phyloP scores from a whole-genome alignment of 331 rosid species.

The Spiraea crenata region DNA sequence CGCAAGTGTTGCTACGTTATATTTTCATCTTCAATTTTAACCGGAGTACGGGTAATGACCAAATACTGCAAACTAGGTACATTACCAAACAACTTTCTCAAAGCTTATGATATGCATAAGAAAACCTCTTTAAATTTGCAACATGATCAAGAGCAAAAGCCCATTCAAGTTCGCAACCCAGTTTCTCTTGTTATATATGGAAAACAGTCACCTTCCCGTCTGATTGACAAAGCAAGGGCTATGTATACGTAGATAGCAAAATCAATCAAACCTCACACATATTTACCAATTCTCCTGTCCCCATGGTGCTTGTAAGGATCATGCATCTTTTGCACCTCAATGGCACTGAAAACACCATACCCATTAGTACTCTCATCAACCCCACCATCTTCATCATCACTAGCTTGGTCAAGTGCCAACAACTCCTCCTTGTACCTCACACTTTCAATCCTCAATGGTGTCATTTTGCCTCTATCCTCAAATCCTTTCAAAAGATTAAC shows the following conservation, averaged over 20 bases:
- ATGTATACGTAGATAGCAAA: not conserved
- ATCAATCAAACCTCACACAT: not conserved
- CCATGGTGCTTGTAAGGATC: constrained; percentile 41
- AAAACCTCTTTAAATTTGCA: too few relatives aligned
- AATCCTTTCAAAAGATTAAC: constrained; percentile 60
- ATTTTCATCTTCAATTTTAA: too few relatives aligned
- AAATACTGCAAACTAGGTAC: too few relatives aligned
- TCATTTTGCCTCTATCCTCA: constrained; percentile 39
- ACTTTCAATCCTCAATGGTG: constrained; percentile 46
- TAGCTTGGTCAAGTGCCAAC: constrained; percentile 54
- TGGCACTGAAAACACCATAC: constrained; percentile 80
- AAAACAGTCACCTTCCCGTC: not conserved
- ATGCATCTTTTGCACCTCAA: constrained; percentile 56
- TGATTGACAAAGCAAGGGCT: not conserved
- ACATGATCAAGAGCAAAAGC: too few relatives aligned
- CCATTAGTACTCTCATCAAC: constrained; percentile 40
- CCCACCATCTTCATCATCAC: constrained; percentile 30
- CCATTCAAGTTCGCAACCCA: constrained; percentile 2
- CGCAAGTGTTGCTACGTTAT: too few relatives aligned
- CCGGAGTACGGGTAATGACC: too few relatives aligned
- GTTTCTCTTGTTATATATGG: constrained; percentile 1
- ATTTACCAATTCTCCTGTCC: constrained; percentile 24
- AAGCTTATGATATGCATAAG: too few relatives aligned
- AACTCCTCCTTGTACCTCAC: constrained; percentile 45
- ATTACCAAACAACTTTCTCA: too few relatives aligned